Percentiles rank a stretch among this genome's conserved stretches.
Evolutionary conservation across 2,329 filamentous ascomycete genomes (phyloP).

Genomic region (Penicillium sp.): DNA sequence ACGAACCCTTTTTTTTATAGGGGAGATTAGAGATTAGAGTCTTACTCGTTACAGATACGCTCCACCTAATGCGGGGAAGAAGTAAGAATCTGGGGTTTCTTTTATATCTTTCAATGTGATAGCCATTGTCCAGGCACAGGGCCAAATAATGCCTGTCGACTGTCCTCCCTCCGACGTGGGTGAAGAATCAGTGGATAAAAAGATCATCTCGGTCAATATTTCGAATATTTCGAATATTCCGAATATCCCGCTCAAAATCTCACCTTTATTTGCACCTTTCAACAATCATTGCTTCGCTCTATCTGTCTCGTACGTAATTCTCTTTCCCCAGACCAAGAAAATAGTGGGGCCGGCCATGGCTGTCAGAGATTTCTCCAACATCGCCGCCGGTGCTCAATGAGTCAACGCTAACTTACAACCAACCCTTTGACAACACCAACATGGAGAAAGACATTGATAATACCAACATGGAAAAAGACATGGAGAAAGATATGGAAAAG

Average conservation of each 20-base stretch:
- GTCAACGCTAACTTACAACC: background rate
- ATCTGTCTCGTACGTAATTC: background rate
- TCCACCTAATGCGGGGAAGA: slow-evolving; percentile 5
- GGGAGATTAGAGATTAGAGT: background rate
- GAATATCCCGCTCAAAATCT: too few relatives aligned
- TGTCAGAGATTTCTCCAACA: background rate
- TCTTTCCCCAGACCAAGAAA: background rate
- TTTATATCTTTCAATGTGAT: background rate
- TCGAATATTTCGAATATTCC: too few relatives aligned
- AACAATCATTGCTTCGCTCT: background rate
- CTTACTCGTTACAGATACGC: background rate
- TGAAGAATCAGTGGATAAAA: background rate
- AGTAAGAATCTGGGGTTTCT: background rate
- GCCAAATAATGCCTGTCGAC: background rate
- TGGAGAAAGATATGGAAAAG: background rate
- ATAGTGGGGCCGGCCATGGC: background rate
- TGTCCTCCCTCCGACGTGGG: background rate
- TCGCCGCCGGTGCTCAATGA: background rate
- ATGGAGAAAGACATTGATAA: background rate
- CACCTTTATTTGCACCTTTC: background rate
- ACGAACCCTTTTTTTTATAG: background rate
- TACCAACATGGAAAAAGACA: background rate
- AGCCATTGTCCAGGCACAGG: background rate
- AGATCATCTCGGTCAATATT: too few relatives aligned
- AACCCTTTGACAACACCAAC: background rate